Evolutionary conservation across 495 filamentous ascomycete species (phyloP).

Genomic region (Xylaria cubensis): DNA sequence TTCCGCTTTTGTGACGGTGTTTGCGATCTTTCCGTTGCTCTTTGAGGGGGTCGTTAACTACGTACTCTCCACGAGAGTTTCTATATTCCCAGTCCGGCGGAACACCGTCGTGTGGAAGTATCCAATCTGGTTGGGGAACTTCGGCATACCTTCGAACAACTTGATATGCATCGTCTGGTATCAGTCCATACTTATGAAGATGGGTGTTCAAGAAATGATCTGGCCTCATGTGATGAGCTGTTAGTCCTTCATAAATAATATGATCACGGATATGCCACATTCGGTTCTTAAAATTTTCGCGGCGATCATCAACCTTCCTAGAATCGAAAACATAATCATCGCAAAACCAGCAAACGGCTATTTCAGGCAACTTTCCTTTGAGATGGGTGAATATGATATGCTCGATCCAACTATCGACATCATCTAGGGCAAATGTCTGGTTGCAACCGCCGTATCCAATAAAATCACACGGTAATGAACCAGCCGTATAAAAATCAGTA

Average conservation of each 20-base stretch:
- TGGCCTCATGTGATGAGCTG: conserved; percentile 40
- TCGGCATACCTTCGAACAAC: conserved; percentile 33
- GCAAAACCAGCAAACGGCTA: conserved; percentile 46
- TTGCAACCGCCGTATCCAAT: background rate
- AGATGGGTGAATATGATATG: background rate
- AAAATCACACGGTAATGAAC: conserved; percentile 13
- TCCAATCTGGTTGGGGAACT: conserved; percentile 20
- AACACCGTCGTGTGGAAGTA: conserved; percentile 1
- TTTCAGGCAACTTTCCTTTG: conserved; percentile 32
- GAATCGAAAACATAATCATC: conserved; percentile 60
- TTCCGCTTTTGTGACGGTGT: background rate
- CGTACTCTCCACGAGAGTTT: background rate
- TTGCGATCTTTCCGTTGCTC: background rate
- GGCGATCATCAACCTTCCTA: background rate
- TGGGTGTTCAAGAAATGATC: conserved; percentile 49
- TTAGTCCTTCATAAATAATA: conserved; percentile 24
- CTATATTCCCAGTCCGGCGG: conserved; percentile 19
- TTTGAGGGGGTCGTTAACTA: background rate
- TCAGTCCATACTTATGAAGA: conserved; percentile 31
- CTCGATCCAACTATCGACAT: conserved; percentile 11
- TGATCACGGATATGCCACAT: conserved; percentile 1
- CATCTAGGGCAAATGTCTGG: background rate
- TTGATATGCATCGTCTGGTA: conserved; percentile 31
- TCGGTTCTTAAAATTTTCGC: background rate
- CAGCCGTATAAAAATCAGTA: too few species aligned